These are phyloP conservation scores for Penicillium capsulatum DNA, from an alignment of 2,329 filamentous ascomycete genomes.

Conservation along the genomic window DNA sequence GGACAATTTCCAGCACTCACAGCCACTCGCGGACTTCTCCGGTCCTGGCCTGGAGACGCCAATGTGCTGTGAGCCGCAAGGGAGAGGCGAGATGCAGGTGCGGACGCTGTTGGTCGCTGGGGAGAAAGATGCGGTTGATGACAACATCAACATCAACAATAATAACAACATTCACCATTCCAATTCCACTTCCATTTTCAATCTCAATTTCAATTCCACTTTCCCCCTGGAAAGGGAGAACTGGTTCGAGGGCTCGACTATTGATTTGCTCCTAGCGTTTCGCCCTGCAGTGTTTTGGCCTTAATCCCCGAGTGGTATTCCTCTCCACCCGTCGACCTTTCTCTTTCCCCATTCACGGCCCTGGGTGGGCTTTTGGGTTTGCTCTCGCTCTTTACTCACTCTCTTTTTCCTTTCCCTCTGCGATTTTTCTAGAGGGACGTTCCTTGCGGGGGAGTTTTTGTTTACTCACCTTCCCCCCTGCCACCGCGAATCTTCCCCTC, in stretches of 20 bases:
- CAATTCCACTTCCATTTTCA: neutral
- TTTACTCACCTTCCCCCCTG: too few relatives aligned
- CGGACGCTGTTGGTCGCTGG: neutral
- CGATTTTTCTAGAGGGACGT: too few relatives aligned
- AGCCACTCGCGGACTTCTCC: conserved; percentile 20
- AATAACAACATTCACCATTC: too few relatives aligned
- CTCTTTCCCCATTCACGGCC: conserved; percentile 8
- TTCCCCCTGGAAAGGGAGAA: too few relatives aligned
- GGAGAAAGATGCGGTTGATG: conserved; percentile 1
- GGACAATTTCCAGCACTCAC: conserved; percentile 6
- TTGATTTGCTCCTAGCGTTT: conserved; percentile 22
- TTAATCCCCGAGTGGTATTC: conserved; percentile 18
- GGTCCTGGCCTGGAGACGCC: conserved; percentile 18
- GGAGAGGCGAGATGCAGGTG: conserved; percentile 6
- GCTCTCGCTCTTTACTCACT: conserved; percentile 3
- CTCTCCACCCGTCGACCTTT: conserved; percentile 7
- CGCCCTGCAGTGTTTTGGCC: conserved; percentile 15
- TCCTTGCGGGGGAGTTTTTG: too few relatives aligned
- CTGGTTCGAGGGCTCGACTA: conserved; percentile 6
- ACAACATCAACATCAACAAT: too few relatives aligned
- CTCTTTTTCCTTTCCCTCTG: conserved; percentile 3
- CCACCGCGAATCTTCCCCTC: conserved; percentile 7
- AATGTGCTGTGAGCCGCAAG: conserved; percentile 25
- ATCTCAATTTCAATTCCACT: neutral
- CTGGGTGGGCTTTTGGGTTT: conserved; percentile 6